These are phyloP conservation scores for Hemileia vastatrix DNA, from an alignment of 1,284 basidiomycete species.

Conservation along the genomic window DNA sequence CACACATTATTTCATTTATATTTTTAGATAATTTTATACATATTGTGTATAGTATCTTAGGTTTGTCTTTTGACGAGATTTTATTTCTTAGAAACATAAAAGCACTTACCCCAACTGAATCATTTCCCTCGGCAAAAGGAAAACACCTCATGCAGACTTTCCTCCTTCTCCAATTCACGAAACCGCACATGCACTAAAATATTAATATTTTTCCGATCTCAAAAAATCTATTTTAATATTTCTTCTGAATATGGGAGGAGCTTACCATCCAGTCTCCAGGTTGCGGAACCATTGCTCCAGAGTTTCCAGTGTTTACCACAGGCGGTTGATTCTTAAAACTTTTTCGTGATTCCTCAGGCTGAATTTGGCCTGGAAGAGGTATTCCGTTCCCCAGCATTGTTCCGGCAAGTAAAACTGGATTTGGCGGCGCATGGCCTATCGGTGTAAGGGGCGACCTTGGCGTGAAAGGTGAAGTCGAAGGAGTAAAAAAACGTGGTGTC, in stretches of 20 bases:
- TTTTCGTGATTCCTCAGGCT: slow-evolving; percentile 18
- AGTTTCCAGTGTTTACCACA: slow-evolving; percentile 16
- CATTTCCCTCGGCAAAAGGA: slow-evolving; percentile 20
- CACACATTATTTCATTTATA: not conserved
- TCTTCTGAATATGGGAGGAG: not conserved
- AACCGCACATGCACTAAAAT: slow-evolving; percentile 16
- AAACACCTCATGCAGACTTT: slow-evolving; percentile 23
- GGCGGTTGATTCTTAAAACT: slow-evolving; percentile 17
- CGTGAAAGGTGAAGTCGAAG: not conserved
- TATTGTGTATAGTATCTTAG: too few relatives aligned
- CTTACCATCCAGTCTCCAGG: slow-evolving; percentile 21
- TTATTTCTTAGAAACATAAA: not conserved
- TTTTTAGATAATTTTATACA: too few relatives aligned
- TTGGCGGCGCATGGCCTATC: not conserved
- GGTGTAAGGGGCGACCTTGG: slow-evolving; percentile 1
- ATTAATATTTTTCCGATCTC: not conserved
- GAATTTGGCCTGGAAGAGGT: slow-evolving; percentile 17
- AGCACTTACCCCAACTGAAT: slow-evolving; percentile 15
- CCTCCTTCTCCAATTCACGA: slow-evolving; percentile 18
- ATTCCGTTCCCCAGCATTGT: too few relatives aligned
- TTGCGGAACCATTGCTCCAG: slow-evolving; percentile 19
- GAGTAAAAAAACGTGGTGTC: not conserved
- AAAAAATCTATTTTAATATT: not conserved
- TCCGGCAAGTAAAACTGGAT: too few relatives aligned
- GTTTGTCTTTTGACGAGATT: not conserved